Base-by-base conservation (phyloP, 352 stramenopile genomes). In the Plasmopara halstedii region DNA sequence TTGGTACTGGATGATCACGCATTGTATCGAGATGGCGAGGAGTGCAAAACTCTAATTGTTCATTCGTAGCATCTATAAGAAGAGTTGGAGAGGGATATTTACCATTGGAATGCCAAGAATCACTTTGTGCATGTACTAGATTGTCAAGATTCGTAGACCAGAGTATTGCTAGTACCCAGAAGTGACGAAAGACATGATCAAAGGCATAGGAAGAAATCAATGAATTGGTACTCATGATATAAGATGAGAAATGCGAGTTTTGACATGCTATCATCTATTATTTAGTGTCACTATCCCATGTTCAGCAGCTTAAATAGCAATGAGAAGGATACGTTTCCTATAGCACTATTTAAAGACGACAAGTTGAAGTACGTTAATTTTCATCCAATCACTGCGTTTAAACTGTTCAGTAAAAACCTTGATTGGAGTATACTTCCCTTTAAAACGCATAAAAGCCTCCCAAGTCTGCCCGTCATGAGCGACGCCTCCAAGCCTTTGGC, bases 1-100 rank as follows among this genome's bases (percentile, higher is more conserved):
- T 91, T 18, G 79, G 79, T 33, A 91, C 83, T 1, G 76, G 61
- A 17, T 60, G 50, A 13, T 56, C 67, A 14, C 44, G 50, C 9
- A 66, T 44, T 5, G 67, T 50, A 36, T 83, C 60, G 17, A 89
- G 50, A 37, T 89, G 82, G 17, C 78, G 73, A 1, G 78, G 74
- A 8, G 55, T 52, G 41, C 74, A 87, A 2, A 87, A 55, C 17
- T 50, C 54, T 13, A 49, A 36, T 39, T 81, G 67, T 22, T 58
- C 61, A 7, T 41, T 61, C 9, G 65, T 71, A 18, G 66, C 52
- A 19, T 67, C 37, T 8, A 87, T n/a, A 10, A 83, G 46, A 20
- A 49, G 38, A 15, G 49, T 41, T 19, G 66, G 51, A 0, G 70
- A 66, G 17, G 40, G 52, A 20, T 76, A 68, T 9, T 53, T 61